Evolutionary conservation across 2,329 filamentous ascomycete species (phyloP).

Genomic region (Fusarium secorum): DNA sequence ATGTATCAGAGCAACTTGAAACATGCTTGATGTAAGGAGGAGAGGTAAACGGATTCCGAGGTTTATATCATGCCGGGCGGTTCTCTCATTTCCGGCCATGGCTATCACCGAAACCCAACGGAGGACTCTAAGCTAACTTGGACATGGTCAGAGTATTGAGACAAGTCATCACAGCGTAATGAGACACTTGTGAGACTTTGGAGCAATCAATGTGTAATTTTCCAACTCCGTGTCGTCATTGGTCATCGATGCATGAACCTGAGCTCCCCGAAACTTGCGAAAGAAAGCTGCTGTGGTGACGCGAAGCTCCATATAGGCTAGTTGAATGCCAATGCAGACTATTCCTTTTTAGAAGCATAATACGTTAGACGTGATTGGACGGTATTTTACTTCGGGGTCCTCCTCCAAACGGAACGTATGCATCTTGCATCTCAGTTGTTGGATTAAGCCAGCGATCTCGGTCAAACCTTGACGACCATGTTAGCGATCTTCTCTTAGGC

Average conservation of each 20-base stretch:
- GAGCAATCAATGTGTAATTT: background rate
- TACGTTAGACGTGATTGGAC: fast-evolving
- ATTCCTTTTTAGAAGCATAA: background rate
- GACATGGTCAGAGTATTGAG: fast-evolving
- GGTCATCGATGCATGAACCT: background rate
- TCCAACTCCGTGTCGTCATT: background rate
- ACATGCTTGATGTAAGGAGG: no score
- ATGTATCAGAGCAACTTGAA: background rate
- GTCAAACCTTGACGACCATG: background rate
- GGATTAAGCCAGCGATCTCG: background rate
- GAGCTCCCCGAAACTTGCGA: background rate
- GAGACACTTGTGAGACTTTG: background rate
- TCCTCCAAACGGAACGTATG: background rate
- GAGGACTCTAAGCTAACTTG: background rate
- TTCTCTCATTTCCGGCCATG: no score
- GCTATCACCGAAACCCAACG: no score
- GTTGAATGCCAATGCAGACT: background rate
- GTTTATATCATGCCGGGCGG: no score
- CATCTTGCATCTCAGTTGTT: background rate
- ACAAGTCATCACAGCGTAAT: background rate
- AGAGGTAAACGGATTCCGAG: no score
- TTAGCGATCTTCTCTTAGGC: fast-evolving
- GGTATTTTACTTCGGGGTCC: background rate
- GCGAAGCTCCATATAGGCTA: conserved; percentile 2
- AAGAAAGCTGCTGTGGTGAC: background rate